These are phyloP conservation scores for Pseudogymnoascus sp. DNA, from an alignment of 2,329 filamentous ascomycete species.

Conservation along the genomic window DNA sequence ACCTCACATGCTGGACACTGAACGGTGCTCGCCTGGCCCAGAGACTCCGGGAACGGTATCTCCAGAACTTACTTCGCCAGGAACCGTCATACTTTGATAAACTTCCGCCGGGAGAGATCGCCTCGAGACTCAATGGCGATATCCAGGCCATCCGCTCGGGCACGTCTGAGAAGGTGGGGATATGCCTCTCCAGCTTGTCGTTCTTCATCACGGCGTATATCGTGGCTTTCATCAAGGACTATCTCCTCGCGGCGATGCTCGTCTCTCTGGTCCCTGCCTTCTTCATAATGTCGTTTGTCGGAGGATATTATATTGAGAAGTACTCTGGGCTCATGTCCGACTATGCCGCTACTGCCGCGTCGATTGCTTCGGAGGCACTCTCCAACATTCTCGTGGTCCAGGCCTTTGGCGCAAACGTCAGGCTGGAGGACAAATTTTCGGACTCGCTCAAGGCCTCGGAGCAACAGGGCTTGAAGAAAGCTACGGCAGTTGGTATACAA, in stretches of 20 bases:
- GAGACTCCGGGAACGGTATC: slow-evolving; percentile 46
- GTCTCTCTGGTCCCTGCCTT: slow-evolving; percentile 40
- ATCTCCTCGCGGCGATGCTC: slow-evolving; percentile 48
- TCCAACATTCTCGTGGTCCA: slow-evolving; percentile 46
- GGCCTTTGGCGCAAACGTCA: slow-evolving; percentile 44
- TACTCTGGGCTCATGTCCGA: slow-evolving; percentile 40
- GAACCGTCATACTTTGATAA: slow-evolving; percentile 50
- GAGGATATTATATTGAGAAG: slow-evolving; percentile 41
- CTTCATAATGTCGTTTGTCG: slow-evolving; percentile 38
- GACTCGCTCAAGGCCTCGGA: slow-evolving; percentile 38
- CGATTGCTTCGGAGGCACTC: slow-evolving; percentile 47
- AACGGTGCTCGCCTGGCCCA: slow-evolving; percentile 49
- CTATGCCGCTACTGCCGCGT: slow-evolving; percentile 43
- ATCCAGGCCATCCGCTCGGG: slow-evolving; percentile 52
- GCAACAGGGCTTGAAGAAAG: slow-evolving; percentile 43
- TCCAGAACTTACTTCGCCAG: slow-evolving; percentile 45
- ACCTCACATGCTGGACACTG: slow-evolving; percentile 55
- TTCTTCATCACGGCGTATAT: slow-evolving; percentile 54
- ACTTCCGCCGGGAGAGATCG: slow-evolving; percentile 47
- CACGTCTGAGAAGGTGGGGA: slow-evolving; percentile 54
- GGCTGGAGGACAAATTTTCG: slow-evolving; percentile 45
- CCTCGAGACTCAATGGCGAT: slow-evolving; percentile 49
- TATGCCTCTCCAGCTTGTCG: slow-evolving; percentile 47
- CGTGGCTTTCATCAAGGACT: slow-evolving; percentile 53
- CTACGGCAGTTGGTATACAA: slow-evolving; percentile 43